These are phyloP conservation scores for Fusarium incarnatum DNA, from an alignment of 2,329 filamentous ascomycete species.

Conservation along the genomic window DNA sequence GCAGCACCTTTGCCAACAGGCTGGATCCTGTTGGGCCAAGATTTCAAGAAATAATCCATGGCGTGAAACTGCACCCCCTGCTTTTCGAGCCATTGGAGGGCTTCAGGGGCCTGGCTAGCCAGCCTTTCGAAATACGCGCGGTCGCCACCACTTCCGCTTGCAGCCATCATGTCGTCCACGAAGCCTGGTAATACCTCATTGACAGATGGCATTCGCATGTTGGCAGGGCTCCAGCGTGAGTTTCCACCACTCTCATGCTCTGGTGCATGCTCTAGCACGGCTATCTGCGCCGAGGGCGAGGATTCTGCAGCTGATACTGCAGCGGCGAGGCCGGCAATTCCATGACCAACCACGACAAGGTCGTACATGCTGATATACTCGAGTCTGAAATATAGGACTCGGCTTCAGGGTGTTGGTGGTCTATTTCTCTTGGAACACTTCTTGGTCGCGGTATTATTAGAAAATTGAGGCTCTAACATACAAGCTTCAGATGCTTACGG, in stretches of 20 bases:
- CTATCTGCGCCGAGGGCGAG: constrained; percentile 23
- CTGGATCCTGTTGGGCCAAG: constrained; percentile 16
- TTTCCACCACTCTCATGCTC: constrained; percentile 23
- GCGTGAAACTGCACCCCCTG: constrained; percentile 12
- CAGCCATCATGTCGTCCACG: constrained; percentile 11
- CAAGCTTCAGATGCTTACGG: no score
- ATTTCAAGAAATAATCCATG: constrained; percentile 18
- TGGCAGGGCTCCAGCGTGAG: constrained; percentile 26
- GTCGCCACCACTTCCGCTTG: constrained; percentile 10
- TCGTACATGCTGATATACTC: constrained; percentile 27
- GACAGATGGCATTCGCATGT: constrained; percentile 26
- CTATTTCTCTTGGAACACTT: no score
- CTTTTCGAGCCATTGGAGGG: constrained; percentile 15
- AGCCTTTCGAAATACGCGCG: constrained; percentile 13
- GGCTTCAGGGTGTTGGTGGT: neutral
- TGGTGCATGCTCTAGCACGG: constrained; percentile 25
- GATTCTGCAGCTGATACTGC: constrained; percentile 24
- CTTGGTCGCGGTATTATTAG: no score
- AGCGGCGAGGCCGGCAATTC: constrained; percentile 22
- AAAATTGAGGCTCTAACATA: no score
- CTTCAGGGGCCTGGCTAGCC: constrained; percentile 16
- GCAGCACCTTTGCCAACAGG: constrained; percentile 16
- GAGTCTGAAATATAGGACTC: constrained; percentile 25
- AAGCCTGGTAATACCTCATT: constrained; percentile 21
- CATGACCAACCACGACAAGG: constrained; percentile 25